A percentile compares a stretch with the other conserved stretches of the same genome.
Evolutionary conservation across 768 basidiomycete species (phyloP).

Genomic region (Termitomyces titanicus): DNA sequence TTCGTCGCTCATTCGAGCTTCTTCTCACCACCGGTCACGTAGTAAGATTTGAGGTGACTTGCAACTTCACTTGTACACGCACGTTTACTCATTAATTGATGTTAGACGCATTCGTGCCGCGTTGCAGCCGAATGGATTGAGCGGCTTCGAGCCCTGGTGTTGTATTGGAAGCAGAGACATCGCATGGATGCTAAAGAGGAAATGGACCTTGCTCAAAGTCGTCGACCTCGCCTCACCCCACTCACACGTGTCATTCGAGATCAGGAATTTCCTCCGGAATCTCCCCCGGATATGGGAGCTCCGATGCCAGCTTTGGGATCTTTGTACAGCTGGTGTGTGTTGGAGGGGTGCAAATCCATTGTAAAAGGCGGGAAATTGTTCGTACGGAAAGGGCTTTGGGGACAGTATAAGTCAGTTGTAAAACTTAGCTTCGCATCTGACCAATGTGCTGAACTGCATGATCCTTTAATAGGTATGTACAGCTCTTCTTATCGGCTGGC

Average conservation of each 20-base stretch:
- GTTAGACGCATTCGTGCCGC: slow-evolving; percentile 58
- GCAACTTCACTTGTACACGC: background rate
- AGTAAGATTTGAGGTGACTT: slow-evolving; percentile 75
- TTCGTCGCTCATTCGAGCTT: slow-evolving; percentile 76
- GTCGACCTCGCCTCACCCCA: slow-evolving; percentile 59
- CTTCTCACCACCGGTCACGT: slow-evolving; percentile 64
- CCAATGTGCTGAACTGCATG: background rate
- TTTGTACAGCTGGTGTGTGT: slow-evolving; percentile 85
- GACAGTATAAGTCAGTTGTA: slow-evolving; percentile 71
- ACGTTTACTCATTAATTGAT: background rate
- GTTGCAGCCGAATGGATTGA: slow-evolving; percentile 85
- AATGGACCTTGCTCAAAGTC: slow-evolving; percentile 71
- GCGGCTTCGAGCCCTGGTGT: slow-evolving; percentile 61
- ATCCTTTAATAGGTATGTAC: slow-evolving; percentile 46
- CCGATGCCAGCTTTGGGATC: slow-evolving; percentile 55
- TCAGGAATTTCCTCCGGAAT: slow-evolving; percentile 44
- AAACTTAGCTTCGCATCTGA: background rate
- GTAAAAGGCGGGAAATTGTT: slow-evolving; percentile 71
- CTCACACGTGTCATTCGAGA: slow-evolving; percentile 38
- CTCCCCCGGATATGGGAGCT: slow-evolving; percentile 48
- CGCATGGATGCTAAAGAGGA: slow-evolving; percentile 72
- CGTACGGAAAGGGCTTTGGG: slow-evolving; percentile 63
- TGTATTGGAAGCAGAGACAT: slow-evolving; percentile 81
- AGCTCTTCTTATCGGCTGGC: slow-evolving; percentile 73
- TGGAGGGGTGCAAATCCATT: slow-evolving; percentile 77